Conservation (phyloP, 352 stramenopile genomes). For the Plasmopara halstedii region DNA sequence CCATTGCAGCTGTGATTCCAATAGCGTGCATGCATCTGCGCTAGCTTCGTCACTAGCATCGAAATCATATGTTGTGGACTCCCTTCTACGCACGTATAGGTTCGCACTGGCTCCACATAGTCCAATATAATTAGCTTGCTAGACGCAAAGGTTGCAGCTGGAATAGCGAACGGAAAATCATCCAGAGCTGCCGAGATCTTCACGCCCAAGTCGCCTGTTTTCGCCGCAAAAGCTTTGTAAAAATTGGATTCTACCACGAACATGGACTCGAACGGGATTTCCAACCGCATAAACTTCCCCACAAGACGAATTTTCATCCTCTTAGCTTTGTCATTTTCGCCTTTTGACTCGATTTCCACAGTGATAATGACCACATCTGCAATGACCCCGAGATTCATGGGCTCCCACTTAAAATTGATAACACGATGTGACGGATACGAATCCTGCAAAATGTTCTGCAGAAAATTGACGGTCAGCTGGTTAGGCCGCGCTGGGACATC, state of each 20-base stretch:
- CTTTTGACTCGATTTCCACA: conserved; percentile 20
- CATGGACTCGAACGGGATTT: conserved; percentile 79
- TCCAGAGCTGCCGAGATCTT: conserved; percentile 11
- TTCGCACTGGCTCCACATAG: conserved; percentile 37
- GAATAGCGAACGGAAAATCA: conserved; percentile 51
- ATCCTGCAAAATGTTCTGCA: conserved; percentile 31
- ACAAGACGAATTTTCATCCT: conserved; percentile 32
- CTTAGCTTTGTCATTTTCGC: neutral
- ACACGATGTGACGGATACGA: conserved; percentile 20
- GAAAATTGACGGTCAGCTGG: conserved; percentile 46
- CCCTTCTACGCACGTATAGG: conserved; percentile 56
- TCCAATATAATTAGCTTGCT: conserved; percentile 67
- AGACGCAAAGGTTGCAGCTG: conserved; percentile 50
- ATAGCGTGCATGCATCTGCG: conserved; percentile 55
- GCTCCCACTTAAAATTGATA: conserved; percentile 43
- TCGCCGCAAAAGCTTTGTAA: conserved; percentile 39
- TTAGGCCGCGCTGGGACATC: conserved; percentile 24
- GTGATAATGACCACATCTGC: conserved; percentile 59
- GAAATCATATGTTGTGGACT: conserved; percentile 42
- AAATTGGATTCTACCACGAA: conserved; percentile 74
- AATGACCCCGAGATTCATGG: conserved; percentile 73
- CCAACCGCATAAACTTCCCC: conserved; percentile 66
- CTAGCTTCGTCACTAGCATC: conserved; percentile 40
- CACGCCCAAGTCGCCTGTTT: conserved; percentile 9
- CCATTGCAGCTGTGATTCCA: conserved; percentile 38